Conservation (phyloP, 306 rosid genomes). For the Dryas octopetala region DNA sequence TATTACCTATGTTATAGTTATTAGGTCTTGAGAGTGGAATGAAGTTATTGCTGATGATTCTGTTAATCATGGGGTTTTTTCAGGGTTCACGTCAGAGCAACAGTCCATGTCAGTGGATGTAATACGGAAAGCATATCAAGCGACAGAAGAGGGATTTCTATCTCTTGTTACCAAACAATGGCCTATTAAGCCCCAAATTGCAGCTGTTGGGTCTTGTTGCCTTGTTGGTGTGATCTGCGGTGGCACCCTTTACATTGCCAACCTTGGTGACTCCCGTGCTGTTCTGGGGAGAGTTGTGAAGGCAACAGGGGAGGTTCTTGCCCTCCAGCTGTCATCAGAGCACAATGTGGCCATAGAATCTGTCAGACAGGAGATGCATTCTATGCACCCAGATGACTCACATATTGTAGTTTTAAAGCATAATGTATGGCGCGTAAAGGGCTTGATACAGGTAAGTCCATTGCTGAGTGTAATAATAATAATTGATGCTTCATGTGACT, state of each 20-base stretch:
- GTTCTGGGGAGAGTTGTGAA: conserved; percentile 75
- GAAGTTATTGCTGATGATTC: conserved; percentile 18
- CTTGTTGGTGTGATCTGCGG: conserved; percentile 80
- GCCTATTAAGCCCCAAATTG: conserved; percentile 83
- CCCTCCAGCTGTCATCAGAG: conserved; percentile 81
- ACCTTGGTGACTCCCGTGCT: conserved; percentile 96
- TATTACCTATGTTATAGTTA: not conserved
- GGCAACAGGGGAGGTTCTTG: conserved; percentile 81
- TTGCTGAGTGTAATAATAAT: not conserved
- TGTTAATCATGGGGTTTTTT: not conserved
- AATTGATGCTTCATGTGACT: conserved; percentile 12
- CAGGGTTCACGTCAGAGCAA: conserved; percentile 82
- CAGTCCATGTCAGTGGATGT: conserved; percentile 82
- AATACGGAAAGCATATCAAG: conserved; percentile 87
- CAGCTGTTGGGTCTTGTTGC: conserved; percentile 97
- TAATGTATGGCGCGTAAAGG: conserved; percentile 98
- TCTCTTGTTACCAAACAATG: conserved; percentile 77
- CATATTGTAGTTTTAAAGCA: conserved; percentile 83
- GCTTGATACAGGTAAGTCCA: conserved; percentile 79
- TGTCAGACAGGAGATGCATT: conserved; percentile 89
- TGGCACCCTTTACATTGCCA: conserved; percentile 75
- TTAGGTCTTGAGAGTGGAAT: conserved; percentile 2
- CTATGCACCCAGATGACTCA: conserved; percentile 85
- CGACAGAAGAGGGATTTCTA: conserved; percentile 88
- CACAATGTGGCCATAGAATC: conserved; percentile 85